phyloP scores from a whole-genome alignment of 139 green algal genomes.

The Micromonas commoda region DNA sequence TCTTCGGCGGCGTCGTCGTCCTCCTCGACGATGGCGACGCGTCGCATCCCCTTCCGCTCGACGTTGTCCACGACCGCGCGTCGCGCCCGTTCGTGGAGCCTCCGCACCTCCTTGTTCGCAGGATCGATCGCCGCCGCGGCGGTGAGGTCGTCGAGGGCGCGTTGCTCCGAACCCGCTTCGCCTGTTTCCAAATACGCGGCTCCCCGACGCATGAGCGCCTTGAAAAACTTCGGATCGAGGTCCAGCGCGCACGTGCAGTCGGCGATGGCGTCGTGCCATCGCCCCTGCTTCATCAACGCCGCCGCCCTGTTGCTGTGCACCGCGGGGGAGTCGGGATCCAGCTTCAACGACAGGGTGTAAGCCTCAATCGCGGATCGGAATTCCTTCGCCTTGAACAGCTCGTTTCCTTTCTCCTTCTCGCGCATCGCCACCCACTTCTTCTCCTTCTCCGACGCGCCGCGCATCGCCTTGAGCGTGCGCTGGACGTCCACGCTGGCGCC shows the following conservation, averaged over 20 bases:
- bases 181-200: not conserved
- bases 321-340: not conserved
- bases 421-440: not conserved
- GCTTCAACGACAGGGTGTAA: not conserved
- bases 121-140: not conserved
- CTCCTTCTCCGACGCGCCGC: not conserved
- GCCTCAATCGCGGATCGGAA: not conserved
- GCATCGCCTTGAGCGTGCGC: not conserved
- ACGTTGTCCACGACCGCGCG: not conserved
- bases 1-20: not conserved
- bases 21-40: not conserved
- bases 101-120: not conserved
- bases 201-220: not conserved
- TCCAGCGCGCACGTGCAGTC: slow-evolving; percentile 2
- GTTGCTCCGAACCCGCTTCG: not conserved
- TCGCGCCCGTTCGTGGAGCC: not conserved
- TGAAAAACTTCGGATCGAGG: not conserved
- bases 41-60: not conserved
- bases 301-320: slow-evolving; percentile 8
- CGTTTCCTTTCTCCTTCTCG: slow-evolving; percentile 23
- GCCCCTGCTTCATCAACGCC: slow-evolving; percentile 6
- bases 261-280: not conserved
- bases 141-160: slow-evolving; percentile 5
- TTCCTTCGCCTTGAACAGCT: slow-evolving; percentile 9
- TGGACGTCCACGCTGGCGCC: not conserved